Evolutionary conservation across 305 asterid genomes (phyloP).

Genomic region (Solanum hybrid): DNA sequence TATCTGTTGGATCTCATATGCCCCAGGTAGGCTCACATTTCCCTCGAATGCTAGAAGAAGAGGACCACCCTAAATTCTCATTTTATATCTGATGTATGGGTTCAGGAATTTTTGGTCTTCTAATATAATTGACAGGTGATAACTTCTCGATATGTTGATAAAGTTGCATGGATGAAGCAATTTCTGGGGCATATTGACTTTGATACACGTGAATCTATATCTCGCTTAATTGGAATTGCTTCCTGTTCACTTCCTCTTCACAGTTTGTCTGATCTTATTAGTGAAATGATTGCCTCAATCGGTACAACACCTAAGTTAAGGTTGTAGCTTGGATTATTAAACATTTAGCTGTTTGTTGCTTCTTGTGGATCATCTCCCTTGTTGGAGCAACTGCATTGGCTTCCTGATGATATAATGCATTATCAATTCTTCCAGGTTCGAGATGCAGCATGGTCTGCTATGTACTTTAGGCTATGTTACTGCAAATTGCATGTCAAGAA

Average conservation of each 20-base stretch:
- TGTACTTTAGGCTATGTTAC: constrained; percentile 87
- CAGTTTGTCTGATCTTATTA: constrained; percentile 55
- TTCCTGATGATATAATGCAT: not conserved
- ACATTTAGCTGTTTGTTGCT: not conserved
- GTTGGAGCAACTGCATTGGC: not conserved
- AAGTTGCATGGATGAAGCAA: constrained; percentile 78
- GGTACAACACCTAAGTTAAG: constrained; percentile 61
- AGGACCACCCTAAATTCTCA: not conserved
- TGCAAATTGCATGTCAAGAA: constrained; percentile 70
- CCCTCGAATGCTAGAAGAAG: constrained; percentile 1
- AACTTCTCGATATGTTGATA: constrained; percentile 66
- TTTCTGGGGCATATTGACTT: constrained; percentile 70
- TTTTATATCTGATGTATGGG: constrained; percentile 3
- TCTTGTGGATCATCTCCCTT: not conserved
- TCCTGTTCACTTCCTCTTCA: constrained; percentile 61
- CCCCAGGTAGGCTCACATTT: constrained; percentile 54
- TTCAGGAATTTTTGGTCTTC: constrained; percentile 7
- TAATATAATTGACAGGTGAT: constrained; percentile 48
- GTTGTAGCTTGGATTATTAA: constrained; percentile 26
- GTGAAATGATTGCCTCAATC: constrained; percentile 54
- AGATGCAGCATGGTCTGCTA: constrained; percentile 71
- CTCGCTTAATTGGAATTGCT: constrained; percentile 90
- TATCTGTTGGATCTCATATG: constrained; percentile 64
- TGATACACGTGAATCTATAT: constrained; percentile 85
- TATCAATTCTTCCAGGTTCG: constrained; percentile 47